phyloP scores from a whole-genome alignment of 129 eudicot species.

The Centrapalus pauciflorus region DNA sequence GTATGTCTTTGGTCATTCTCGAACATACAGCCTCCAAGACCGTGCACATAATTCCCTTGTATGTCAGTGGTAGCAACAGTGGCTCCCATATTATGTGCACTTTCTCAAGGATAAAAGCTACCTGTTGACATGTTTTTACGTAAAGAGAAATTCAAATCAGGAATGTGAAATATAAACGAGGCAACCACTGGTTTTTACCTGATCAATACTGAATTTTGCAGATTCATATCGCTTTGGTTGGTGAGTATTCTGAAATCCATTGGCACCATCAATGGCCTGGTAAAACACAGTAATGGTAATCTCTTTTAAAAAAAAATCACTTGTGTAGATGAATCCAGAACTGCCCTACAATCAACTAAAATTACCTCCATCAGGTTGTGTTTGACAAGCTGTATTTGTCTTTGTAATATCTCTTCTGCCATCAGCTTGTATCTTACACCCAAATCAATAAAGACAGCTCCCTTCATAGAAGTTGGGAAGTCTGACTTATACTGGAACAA shows the following conservation, averaged over 20 bases:
- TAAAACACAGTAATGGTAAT: conserved; percentile 14
- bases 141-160: not conserved
- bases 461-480: conserved; percentile 70
- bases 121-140: conserved; percentile 36
- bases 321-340: not conserved
- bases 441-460: conserved; percentile 85
- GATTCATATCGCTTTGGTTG: conserved; percentile 68
- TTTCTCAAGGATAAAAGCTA: conserved; percentile 90
- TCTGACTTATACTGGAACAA: conserved; percentile 73
- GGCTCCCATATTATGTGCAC: conserved; percentile 94
- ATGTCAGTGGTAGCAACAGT: conserved; percentile 60
- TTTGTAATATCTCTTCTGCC: conserved; percentile 83
- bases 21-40: conserved; percentile 72
- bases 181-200: conserved; percentile 37
- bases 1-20: conserved; percentile 76
- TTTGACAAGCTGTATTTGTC: conserved; percentile 68
- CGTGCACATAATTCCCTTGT: conserved; percentile 57
- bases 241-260: conserved; percentile 97
- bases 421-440: conserved; percentile 80
- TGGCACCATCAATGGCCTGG: conserved; percentile 90
- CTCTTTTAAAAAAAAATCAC: not conserved
- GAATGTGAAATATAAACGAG: not conserved
- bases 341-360: not conserved
- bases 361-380: conserved; percentile 72
- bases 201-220: conserved; percentile 86